These are phyloP conservation scores for Klebsormidium nitens DNA, from an alignment of 139 green algal genomes.

Conservation along the genomic window DNA sequence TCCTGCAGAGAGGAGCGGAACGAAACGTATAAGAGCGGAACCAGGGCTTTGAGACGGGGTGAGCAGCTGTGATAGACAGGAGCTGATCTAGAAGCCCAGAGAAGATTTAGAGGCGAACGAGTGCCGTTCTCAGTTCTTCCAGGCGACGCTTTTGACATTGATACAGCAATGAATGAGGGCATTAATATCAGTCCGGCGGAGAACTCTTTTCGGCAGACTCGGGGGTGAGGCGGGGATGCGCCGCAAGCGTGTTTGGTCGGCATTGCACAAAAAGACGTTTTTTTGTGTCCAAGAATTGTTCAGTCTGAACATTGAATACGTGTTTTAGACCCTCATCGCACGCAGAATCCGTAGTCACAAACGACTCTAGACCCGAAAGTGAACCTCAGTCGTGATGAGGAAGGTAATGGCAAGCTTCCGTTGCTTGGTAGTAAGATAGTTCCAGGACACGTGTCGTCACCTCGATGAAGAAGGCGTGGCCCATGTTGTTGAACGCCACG, in stretches of 20 bases:
- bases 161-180: too few relatives aligned
- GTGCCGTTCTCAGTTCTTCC: too few relatives aligned
- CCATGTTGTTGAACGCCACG: constrained; percentile 59
- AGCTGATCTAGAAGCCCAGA: too few relatives aligned
- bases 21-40: too few relatives aligned
- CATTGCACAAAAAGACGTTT: neutral
- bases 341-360: neutral
- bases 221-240: too few relatives aligned
- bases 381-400: constrained; percentile 52
- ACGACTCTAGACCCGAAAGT: neutral
- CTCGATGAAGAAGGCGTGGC: constrained; percentile 58
- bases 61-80: too few relatives aligned
- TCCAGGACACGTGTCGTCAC: constrained; percentile 45
- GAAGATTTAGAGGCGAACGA: too few relatives aligned
- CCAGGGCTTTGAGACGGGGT: too few relatives aligned
- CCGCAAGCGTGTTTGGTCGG: too few relatives aligned
- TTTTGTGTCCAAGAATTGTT: neutral
- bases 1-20: constrained; percentile 46
- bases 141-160: too few relatives aligned
- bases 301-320: neutral
- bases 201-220: too few relatives aligned
- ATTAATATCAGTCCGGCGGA: too few relatives aligned
- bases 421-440: constrained; percentile 50
- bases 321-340: neutral
- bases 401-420: constrained; percentile 50